Percentiles rank a stretch among this genome's conserved stretches.
Conservation (phyloP, 345 rosid species). For the Aethionema arabicum region DNA sequence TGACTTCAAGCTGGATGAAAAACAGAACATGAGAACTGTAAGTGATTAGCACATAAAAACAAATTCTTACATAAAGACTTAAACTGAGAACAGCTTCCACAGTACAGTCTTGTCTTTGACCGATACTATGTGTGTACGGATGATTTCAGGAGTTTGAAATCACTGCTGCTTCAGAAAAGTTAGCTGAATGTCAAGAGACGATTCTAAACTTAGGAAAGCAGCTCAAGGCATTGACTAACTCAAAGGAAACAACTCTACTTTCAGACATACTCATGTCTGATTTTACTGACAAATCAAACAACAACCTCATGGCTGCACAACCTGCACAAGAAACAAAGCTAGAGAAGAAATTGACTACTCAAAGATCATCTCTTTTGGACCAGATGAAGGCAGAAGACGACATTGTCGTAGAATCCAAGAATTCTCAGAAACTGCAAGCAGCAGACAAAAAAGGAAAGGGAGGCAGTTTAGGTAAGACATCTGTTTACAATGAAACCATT, state of each 20-base stretch:
- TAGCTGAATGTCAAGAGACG: conserved; percentile 93
- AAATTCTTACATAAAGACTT: conserved; percentile 8
- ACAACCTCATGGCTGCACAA: conserved; percentile 20
- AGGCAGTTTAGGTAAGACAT: conserved; percentile 23
- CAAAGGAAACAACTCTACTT: conserved; percentile 51
- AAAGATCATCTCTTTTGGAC: conserved; percentile 75
- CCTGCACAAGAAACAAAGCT: conserved; percentile 31
- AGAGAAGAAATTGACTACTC: conserved; percentile 45
- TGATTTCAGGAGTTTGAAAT: conserved; percentile 73
- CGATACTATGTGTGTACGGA: conserved; percentile 15
- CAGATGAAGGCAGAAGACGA: conserved; percentile 84
- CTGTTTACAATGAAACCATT: conserved; percentile 36
- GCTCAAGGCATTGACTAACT: conserved; percentile 69
- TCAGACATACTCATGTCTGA: conserved; percentile 50
- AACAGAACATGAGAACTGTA: conserved; percentile 55
- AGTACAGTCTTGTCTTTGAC: too few species aligned
- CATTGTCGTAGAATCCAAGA: conserved; percentile 24
- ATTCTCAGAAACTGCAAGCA: conserved; percentile 21
- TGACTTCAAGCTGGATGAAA: conserved; percentile 48
- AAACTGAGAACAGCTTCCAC: too few species aligned
- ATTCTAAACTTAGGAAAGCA: conserved; percentile 87
- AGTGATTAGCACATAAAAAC: conserved; percentile 43
- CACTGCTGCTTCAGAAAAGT: conserved; percentile 85
- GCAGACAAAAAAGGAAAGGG: conserved; percentile 32
- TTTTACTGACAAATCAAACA: conserved; percentile 29